phyloP scores from a whole-genome alignment of 2,329 filamentous ascomycete species.

The Anisogramma anomala region DNA sequence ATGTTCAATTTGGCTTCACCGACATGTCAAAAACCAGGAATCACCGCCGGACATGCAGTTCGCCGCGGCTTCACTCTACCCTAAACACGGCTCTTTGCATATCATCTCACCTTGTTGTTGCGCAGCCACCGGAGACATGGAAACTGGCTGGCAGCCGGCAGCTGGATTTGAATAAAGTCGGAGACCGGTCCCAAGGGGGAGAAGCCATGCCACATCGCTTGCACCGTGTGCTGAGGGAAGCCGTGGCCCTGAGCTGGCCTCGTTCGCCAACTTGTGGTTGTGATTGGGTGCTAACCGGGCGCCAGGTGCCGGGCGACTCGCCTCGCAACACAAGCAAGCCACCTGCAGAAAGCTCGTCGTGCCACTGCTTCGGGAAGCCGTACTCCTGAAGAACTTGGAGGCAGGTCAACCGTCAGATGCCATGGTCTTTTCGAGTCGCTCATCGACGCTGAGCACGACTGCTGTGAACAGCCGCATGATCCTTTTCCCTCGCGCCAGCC shows the following conservation, averaged over 20 bases:
- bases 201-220: conserved; percentile 9
- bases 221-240: no score
- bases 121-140: background rate
- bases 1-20: background rate
- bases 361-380: no score
- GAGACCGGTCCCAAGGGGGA: background rate
- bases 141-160: background rate
- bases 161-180: background rate
- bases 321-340: conserved; percentile 1
- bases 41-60: background rate
- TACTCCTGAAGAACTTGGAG: no score
- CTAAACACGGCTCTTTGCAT: conserved; percentile 3
- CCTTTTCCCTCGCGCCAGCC: no score
- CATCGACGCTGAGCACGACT: no score
- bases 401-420: no score
- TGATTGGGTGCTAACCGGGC: conserved; percentile 2
- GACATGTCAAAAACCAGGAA: background rate
- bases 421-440: no score
- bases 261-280: background rate
- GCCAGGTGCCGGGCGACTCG: no score
- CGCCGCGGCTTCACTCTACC: background rate
- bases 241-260: no score
- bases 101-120: background rate
- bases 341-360: no score
- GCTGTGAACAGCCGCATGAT: no score